Conservation (phyloP, 306 rosid species). For the Inga oerstediana region DNA sequence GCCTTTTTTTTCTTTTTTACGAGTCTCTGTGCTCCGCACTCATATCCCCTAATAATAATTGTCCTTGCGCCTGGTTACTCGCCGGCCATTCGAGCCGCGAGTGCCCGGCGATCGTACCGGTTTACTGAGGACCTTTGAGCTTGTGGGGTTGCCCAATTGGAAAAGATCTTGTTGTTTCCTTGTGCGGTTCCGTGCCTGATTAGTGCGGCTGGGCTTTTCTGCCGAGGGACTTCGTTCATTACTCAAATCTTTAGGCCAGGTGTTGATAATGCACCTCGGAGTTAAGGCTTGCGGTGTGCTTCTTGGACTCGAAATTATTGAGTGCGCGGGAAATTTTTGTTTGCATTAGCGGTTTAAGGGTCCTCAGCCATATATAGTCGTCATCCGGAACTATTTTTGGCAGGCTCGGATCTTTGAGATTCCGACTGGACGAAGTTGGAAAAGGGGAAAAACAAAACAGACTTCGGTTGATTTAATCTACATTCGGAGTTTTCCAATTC, state of each 20-base stretch:
- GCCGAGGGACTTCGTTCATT: not conserved
- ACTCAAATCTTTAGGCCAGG: not conserved
- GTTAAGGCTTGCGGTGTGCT: constrained; percentile 10
- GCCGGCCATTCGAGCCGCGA: constrained; percentile 27
- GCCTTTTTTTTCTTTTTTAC: not conserved
- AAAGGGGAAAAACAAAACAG: not conserved
- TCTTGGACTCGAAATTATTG: not conserved
- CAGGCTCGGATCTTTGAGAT: constrained; percentile 35
- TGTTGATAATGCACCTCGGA: constrained; percentile 20
- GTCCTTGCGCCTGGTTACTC: constrained; percentile 22
- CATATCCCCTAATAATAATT: not conserved
- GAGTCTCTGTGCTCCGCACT: not conserved
- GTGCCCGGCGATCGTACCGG: constrained; percentile 15
- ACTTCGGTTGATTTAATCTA: constrained; percentile 19
- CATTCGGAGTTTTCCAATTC: constrained; percentile 34
- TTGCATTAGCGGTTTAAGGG: constrained; percentile 35
- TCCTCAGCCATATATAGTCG: not conserved
- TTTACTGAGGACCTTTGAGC: not conserved
- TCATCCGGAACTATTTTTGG: constrained; percentile 25
- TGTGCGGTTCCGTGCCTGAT: constrained; percentile 21
- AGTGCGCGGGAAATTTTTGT: not conserved
- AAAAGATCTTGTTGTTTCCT: not conserved
- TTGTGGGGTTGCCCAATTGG: not conserved
- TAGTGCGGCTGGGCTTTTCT: constrained; percentile 7
- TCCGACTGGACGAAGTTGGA: not conserved